Percentiles rank a stretch among this genome's conserved stretches.
phyloP scores from a whole-genome alignment of 2,329 filamentous ascomycete species.

The Pyricularia pennisetigena region DNA sequence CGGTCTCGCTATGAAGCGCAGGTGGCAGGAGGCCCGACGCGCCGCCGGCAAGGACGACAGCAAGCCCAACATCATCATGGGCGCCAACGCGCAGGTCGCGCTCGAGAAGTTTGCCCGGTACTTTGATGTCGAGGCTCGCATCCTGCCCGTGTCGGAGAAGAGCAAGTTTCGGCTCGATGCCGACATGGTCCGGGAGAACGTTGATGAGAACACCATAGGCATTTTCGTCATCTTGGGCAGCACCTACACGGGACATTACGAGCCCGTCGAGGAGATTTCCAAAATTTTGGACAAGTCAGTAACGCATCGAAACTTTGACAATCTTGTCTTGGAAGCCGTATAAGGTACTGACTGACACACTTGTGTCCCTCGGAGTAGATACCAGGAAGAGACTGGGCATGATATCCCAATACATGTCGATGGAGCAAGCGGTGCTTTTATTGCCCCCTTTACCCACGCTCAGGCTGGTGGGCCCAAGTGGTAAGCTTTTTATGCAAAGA shows the following conservation, averaged over 20 bases:
- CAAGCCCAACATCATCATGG: slow-evolving; percentile 67
- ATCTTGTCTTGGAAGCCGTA: background rate
- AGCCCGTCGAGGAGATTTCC: slow-evolving; percentile 59
- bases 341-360: background rate
- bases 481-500: slow-evolving; percentile 19
- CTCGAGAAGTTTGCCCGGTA: slow-evolving; percentile 66
- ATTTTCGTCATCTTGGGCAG: slow-evolving; percentile 63
- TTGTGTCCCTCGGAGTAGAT: slow-evolving; percentile 19
- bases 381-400: slow-evolving; percentile 48
- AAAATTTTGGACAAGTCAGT: slow-evolving; percentile 44
- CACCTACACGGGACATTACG: slow-evolving; percentile 67
- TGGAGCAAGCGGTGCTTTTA: slow-evolving; percentile 50
- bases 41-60: slow-evolving; percentile 51
- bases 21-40: slow-evolving; percentile 56
- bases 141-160: slow-evolving; percentile 51
- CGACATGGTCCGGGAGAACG: slow-evolving; percentile 51
- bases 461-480: slow-evolving; percentile 47
- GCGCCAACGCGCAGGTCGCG: slow-evolving; percentile 62
- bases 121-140: slow-evolving; percentile 62
- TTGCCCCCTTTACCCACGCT: slow-evolving; percentile 50
- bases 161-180: slow-evolving; percentile 55
- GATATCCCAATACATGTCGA: slow-evolving; percentile 62
- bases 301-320: background rate
- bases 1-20: slow-evolving; percentile 64
- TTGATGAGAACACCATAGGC: slow-evolving; percentile 72